Evolutionary conservation across 176 grass and related monocot species (phyloP), one percentile per base, ranked within the genome.

Genomic region (Eragrostis nindensis): DNA sequence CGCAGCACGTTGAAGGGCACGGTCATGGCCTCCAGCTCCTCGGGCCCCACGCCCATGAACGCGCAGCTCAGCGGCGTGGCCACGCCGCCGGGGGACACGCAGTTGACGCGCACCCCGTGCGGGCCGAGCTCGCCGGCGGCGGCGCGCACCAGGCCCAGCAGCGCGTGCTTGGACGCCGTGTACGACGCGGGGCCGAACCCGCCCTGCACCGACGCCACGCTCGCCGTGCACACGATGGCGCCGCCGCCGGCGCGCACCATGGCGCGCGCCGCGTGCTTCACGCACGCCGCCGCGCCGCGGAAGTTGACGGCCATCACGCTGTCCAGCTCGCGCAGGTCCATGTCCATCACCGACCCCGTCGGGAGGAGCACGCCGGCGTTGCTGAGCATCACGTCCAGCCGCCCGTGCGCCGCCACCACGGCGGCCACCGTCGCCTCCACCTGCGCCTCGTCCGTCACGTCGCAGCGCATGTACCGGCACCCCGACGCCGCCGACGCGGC

Each of bases 131-230:
- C 94, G 1, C 78, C 82, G 0, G 94, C 86, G 3, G 94, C 91
- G 4, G 87, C 84, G 48, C 84, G 82, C 29, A 97, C 91, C 69
- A 97, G 73, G 44, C 94, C 91, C 62, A 91, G 61, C 67, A 97
- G 45, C 13, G 94, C 94, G 66, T 94, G 94, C 87, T 97, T 97
- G 41, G 94, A 97, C 18, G 91, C 86, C 46, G 85, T 87, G 84
- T 97, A 97, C 24, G 91, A 70, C 2, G 87, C 85, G 5, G 91
- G 94, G 1, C 89, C 94, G 53, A 71, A 82, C n/a, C 91, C 91
- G 5, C 82, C 94, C 71, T 90, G 87, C 17, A 39, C 41, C 36
- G 91, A 73, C 49, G 86, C 74, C 21, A 97, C 87, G 43, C 94
- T 97, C 4, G 75, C 86, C 15, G 89, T 97, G 84, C 91, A 94